These are phyloP conservation scores for Lophiostoma macrostomum DNA, from an alignment of 495 filamentous ascomycete species.

Conservation along the genomic window DNA sequence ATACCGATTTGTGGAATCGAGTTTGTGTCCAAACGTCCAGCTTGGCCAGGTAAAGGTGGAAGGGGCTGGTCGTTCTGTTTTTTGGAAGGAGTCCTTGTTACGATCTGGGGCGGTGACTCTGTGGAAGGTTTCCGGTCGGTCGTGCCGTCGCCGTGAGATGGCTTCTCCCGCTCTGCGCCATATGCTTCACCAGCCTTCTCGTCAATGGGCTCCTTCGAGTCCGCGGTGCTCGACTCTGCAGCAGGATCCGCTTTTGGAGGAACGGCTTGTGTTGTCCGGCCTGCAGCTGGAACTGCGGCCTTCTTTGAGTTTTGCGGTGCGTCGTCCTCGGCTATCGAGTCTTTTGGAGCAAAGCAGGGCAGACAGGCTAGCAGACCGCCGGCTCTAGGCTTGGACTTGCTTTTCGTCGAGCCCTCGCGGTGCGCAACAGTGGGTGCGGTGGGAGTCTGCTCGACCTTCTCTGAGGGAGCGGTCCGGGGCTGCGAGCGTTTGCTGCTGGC, in stretches of 20 bases:
- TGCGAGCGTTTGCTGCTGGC: slow-evolving; percentile 58
- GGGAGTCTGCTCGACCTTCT: slow-evolving; percentile 31
- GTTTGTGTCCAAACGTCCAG: slow-evolving; percentile 18
- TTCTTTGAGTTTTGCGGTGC: slow-evolving; percentile 63
- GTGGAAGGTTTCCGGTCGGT: slow-evolving; percentile 31
- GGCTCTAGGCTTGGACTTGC: slow-evolving; percentile 61
- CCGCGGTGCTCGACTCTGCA: slow-evolving; percentile 53
- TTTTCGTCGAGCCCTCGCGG: slow-evolving; percentile 36
- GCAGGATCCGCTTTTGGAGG: slow-evolving; percentile 52
- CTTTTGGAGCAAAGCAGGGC: slow-evolving; percentile 71
- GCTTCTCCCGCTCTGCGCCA: slow-evolving; percentile 27
- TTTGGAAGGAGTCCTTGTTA: slow-evolving; percentile 23
- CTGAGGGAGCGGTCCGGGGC: slow-evolving; percentile 41
- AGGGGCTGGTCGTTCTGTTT: slow-evolving; percentile 31
- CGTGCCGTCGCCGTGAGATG: slow-evolving; percentile 28
- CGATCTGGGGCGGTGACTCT: slow-evolving; percentile 21
- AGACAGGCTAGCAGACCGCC: slow-evolving; percentile 67
- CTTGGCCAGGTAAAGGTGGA: slow-evolving; percentile 25
- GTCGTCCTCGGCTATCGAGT: slow-evolving; percentile 60
- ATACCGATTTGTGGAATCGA: slow-evolving; percentile 32
- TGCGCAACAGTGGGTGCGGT: slow-evolving; percentile 45
- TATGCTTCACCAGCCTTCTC: slow-evolving; percentile 49
- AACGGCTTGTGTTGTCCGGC: slow-evolving; percentile 52
- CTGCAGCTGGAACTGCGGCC: slow-evolving; percentile 53
- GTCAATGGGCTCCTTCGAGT: slow-evolving; percentile 55